Percentiles rank a stretch among this genome's conserved stretches.
Conservation (phyloP, 1,284 basidiomycete species). For the Schizophyllum amplum region DNA sequence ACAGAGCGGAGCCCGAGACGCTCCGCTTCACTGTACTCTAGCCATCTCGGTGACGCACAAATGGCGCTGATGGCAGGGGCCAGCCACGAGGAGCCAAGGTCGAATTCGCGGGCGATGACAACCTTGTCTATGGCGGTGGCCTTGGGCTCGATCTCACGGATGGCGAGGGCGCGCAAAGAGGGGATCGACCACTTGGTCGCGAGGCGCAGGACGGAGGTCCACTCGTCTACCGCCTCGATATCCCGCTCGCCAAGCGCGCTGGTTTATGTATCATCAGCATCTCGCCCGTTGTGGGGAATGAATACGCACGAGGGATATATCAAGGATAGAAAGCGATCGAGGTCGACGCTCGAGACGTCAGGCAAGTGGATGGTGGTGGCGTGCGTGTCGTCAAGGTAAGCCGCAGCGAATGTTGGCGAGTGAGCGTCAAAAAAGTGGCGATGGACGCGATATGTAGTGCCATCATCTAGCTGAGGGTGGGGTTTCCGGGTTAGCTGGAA, state of each 20-base stretch:
- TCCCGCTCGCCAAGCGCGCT: slow-evolving; percentile 24
- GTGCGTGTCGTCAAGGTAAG: too few species aligned
- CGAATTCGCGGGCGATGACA: slow-evolving; percentile 22
- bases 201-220: slow-evolving; percentile 29
- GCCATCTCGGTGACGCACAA: slow-evolving; percentile 11
- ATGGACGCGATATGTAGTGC: too few species aligned
- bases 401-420: too few species aligned
- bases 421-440: too few species aligned
- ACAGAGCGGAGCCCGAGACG: background rate
- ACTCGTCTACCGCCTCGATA: slow-evolving; percentile 24
- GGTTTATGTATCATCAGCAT: too few species aligned
- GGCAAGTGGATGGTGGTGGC: too few species aligned
- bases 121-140: slow-evolving; percentile 27
- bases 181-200: slow-evolving; percentile 25
- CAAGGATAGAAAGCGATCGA: too few species aligned
- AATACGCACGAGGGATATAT: too few species aligned
- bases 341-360: too few species aligned
- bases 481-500: too few species aligned
- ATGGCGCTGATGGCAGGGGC: slow-evolving; percentile 26
- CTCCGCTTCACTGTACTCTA: background rate
- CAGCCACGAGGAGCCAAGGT: slow-evolving; percentile 24
- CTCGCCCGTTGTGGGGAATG: too few species aligned
- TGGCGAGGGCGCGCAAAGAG: slow-evolving; percentile 24
- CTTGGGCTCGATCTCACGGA: slow-evolving; percentile 20
- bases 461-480: too few species aligned